Percentiles rank a stretch among this genome's conserved stretches.
Evolutionary conservation across 2,329 filamentous ascomycete species (phyloP).

Genomic region (Zarea fungicola): DNA sequence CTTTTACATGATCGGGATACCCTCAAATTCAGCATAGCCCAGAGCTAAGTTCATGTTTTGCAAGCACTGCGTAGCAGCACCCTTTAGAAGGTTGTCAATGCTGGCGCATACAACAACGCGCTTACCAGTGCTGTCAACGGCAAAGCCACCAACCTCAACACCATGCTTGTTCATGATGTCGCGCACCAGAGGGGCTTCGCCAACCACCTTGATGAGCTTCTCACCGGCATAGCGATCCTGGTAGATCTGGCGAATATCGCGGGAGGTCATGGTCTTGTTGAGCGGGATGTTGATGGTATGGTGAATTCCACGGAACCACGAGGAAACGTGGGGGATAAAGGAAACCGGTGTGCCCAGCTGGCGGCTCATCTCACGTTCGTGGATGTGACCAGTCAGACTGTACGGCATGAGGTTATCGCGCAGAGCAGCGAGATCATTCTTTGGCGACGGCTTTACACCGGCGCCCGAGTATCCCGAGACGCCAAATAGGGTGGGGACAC

Average conservation of each 20-base stretch:
- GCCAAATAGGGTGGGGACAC: slow-evolving; percentile 79
- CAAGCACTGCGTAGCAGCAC: slow-evolving; percentile 85
- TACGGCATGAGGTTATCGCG: slow-evolving; percentile 88
- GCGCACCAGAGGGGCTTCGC: slow-evolving; percentile 82
- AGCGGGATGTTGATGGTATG: slow-evolving; percentile 89
- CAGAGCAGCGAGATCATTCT: slow-evolving; percentile 83
- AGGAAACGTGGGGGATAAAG: slow-evolving; percentile 80
- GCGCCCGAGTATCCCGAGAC: slow-evolving; percentile 93
- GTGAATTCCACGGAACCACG: slow-evolving; percentile 95
- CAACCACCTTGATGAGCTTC: slow-evolving; percentile 87
- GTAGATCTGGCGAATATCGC: slow-evolving; percentile 90
- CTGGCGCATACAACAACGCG: slow-evolving; percentile 90
- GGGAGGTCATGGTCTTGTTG: slow-evolving; percentile 77
- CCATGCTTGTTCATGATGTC: slow-evolving; percentile 79
- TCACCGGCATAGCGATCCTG: slow-evolving; percentile 95
- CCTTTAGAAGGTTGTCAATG: slow-evolving; percentile 92
- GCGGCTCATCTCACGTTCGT: slow-evolving; percentile 82
- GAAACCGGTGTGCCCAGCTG: slow-evolving; percentile 72
- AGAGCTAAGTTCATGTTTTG: too few species aligned
- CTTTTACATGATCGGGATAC: slow-evolving; percentile 37
- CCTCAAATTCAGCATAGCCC: too few species aligned
- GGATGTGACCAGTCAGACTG: slow-evolving; percentile 74
- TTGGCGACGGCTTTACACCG: slow-evolving; percentile 87
- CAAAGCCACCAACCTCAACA: slow-evolving; percentile 91
- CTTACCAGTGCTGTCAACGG: slow-evolving; percentile 85